Conservation (phyloP, 176 grass and related monocot species). For the Oryza rufipogon region DNA sequence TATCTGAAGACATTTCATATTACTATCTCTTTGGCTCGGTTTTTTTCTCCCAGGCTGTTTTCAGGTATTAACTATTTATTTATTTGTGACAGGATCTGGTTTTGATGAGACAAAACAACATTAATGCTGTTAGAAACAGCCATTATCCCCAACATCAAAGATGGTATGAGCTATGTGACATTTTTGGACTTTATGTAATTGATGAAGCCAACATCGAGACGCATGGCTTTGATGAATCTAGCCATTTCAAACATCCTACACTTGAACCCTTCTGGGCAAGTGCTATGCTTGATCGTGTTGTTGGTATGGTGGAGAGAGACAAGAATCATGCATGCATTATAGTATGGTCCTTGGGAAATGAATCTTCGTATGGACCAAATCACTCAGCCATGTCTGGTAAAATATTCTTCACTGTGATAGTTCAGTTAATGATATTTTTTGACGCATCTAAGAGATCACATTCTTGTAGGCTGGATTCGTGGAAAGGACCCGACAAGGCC, state of each 20-base stretch:
- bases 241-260: constrained; percentile 88
- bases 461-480: constrained; percentile 80
- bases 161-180: constrained; percentile 94
- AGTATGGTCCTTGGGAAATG: constrained; percentile 94
- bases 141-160: constrained; percentile 97
- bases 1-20: constrained; percentile 15
- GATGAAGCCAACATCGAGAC: constrained; percentile 99
- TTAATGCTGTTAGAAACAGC: constrained; percentile 95
- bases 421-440: constrained; percentile 23
- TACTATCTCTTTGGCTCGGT: constrained; percentile 11
- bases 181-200: constrained; percentile 92
- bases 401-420: constrained; percentile 13
- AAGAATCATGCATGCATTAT: constrained; percentile 98
- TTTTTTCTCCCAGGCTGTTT: constrained; percentile 23
- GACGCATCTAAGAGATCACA: constrained; percentile 27
- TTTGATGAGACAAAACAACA: constrained; percentile 98
- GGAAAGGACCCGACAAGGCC: constrained; percentile 79
- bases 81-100: constrained; percentile 74
- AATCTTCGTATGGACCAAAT: constrained; percentile 86
- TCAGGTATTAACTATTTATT: constrained; percentile 26
- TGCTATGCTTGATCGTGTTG: constrained; percentile 89
- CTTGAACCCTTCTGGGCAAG: constrained; percentile 74
- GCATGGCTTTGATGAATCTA: constrained; percentile 83
- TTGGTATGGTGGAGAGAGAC: constrained; percentile 95
- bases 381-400: constrained; percentile 93